A percentile compares a stretch with the other conserved stretches of the same genome.
Conservation (phyloP, 202 grass and related monocot species). For the Eragrostis tef region DNA sequence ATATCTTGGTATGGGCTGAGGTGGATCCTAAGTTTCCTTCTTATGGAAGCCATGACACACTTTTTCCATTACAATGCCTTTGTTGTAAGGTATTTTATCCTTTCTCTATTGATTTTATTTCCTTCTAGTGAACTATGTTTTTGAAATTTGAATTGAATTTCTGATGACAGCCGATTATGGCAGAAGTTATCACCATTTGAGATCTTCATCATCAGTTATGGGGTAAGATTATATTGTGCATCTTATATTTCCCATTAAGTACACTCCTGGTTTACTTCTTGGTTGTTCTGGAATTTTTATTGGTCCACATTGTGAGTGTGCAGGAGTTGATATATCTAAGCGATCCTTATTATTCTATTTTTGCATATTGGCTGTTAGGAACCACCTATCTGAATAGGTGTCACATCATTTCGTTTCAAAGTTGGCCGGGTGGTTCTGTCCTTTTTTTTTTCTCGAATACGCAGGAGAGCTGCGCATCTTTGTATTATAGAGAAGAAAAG, state of each 20-base stretch:
- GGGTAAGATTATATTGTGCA: slow-evolving; percentile 61
- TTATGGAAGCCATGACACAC: slow-evolving; percentile 90
- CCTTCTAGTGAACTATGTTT: slow-evolving; percentile 29
- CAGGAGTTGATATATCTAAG: not conserved
- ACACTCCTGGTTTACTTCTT: not conserved
- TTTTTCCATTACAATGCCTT: slow-evolving; percentile 93
- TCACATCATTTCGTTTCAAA: not conserved
- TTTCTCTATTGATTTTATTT: not conserved
- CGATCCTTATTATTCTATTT: not conserved
- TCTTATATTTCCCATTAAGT: not conserved
- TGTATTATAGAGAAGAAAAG: too few relatives aligned
- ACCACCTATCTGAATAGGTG: not conserved
- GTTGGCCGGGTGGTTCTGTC: not conserved
- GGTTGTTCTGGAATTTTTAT: not conserved
- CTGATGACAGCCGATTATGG: slow-evolving; percentile 74
- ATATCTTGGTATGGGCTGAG: slow-evolving; percentile 76
- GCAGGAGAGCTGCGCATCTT: too few relatives aligned
- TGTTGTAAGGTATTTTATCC: slow-evolving; percentile 65
- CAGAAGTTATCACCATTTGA: slow-evolving; percentile 77
- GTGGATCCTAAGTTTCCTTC: slow-evolving; percentile 72
- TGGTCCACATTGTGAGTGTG: not conserved
- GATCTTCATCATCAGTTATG: slow-evolving; percentile 94
- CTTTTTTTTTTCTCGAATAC: too few relatives aligned
- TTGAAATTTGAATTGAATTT: slow-evolving; percentile 42
- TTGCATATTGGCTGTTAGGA: not conserved